phyloP scores from a whole-genome alignment of 768 basidiomycete species.

The Harrya chromipes region DNA sequence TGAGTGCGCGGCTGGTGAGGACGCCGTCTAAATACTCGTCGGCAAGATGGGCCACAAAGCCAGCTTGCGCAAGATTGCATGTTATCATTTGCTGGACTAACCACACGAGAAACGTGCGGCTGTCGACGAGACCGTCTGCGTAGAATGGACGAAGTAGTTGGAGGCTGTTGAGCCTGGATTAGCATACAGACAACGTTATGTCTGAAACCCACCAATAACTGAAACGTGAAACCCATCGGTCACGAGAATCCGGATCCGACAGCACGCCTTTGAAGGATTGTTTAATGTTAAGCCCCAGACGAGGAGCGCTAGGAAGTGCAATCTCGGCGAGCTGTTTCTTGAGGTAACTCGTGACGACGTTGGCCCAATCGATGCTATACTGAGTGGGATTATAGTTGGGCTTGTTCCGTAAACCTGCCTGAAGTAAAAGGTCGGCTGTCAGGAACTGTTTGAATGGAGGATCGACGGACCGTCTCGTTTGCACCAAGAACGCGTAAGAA shows the following conservation, averaged over 20 bases:
- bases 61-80: conserved; percentile 80
- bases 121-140: conserved; percentile 77
- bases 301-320: conserved; percentile 72
- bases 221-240: conserved; percentile 77
- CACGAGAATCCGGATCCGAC: conserved; percentile 64
- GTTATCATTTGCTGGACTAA: conserved; percentile 71
- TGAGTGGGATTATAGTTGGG: conserved; percentile 78
- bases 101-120: conserved; percentile 74
- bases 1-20: conserved; percentile 60
- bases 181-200: background rate
- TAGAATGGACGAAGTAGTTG: conserved; percentile 74
- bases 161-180: conserved; percentile 42
- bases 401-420: conserved; percentile 76
- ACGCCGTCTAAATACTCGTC: conserved; percentile 80
- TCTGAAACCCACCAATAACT: conserved; percentile 58
- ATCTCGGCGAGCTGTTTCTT: conserved; percentile 83
- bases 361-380: conserved; percentile 85
- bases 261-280: conserved; percentile 81
- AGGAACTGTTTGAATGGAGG: background rate
- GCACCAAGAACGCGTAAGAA: conserved; percentile 83
- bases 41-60: conserved; percentile 69
- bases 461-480: conserved; percentile 66
- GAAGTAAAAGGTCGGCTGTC: conserved; percentile 1
- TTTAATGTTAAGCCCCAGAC: conserved; percentile 76
- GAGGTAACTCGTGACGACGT: conserved; percentile 73